Percentiles rank a stretch among this genome's conserved stretches.
phyloP scores from a whole-genome alignment of 2,329 filamentous ascomycete genomes.

The Aspergillus sojae region DNA sequence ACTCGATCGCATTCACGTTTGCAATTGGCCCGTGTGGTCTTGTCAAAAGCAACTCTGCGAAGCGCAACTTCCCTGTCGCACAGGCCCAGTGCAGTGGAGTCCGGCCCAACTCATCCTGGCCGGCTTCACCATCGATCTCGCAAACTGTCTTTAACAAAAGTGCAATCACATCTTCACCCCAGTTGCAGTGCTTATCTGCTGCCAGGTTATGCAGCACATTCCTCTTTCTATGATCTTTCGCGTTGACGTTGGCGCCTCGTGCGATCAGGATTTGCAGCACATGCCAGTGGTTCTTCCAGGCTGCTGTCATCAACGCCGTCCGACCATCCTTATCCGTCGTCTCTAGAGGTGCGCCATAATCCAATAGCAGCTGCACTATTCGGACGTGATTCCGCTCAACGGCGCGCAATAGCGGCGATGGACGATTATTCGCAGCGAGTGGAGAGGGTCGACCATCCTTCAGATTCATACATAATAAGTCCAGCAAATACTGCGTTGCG shows the following conservation, averaged over 20 bases:
- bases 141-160: slow-evolving; percentile 44
- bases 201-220: slow-evolving; percentile 48
- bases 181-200: slow-evolving; percentile 50
- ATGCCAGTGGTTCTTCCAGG: slow-evolving; percentile 46
- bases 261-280: slow-evolving; percentile 42
- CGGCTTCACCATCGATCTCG: slow-evolving; percentile 42
- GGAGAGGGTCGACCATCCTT: slow-evolving; percentile 38
- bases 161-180: slow-evolving; percentile 49
- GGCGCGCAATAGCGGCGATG: slow-evolving; percentile 40
- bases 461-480: slow-evolving; percentile 38
- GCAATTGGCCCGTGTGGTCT: slow-evolving; percentile 36
- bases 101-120: slow-evolving; percentile 50
- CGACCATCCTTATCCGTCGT: slow-evolving; percentile 49
- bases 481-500: slow-evolving; percentile 40
- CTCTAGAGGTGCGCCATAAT: slow-evolving; percentile 36
- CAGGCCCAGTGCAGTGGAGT: slow-evolving; percentile 63
- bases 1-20: slow-evolving; percentile 47
- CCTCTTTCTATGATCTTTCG: slow-evolving; percentile 31
- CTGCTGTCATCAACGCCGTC: slow-evolving; percentile 48
- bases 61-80: slow-evolving; percentile 56
- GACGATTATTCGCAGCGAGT: slow-evolving; percentile 32
- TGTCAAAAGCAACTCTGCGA: slow-evolving; percentile 53
- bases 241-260: slow-evolving; percentile 40
- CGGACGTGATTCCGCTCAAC: slow-evolving; percentile 45
- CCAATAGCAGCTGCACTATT: slow-evolving; percentile 49